Base-by-base conservation (phyloP, 768 basidiomycete species). In the Chalciporus sphaerocephalus region DNA sequence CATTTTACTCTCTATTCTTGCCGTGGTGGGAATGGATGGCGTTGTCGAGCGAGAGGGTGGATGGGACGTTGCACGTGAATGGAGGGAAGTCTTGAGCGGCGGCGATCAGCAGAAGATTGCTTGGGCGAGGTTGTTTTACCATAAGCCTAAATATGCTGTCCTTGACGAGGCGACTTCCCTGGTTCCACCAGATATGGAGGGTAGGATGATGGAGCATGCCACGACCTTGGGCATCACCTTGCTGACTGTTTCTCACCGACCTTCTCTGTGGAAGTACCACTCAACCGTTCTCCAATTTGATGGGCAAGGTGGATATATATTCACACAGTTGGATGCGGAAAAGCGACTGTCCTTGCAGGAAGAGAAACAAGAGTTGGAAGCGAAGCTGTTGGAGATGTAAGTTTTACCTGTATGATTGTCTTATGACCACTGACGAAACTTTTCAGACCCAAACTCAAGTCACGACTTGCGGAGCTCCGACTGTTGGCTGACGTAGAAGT, bases 81-180 rank as follows among this genome's bases (percentile, higher is more conserved):
- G 95, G 95, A 79, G 91, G 51, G 93, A 96, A 62, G 80, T 88
- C 2, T 68, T 98, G 25, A 92, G 89, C 59, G 94, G 95, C 1
- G 94, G 94, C 16, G 95, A 96, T 65, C 92, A 98, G 65, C 94
- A 98, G 68, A 85, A 94, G 69, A 87, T 98, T 46, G 95, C 95
- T 0, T 97, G 95, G 92, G 95, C 92, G 11, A 73, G 95, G 54
- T 65, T 99, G 54, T 99, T 97, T 62, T 99, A 99, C 64, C 95
- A 98, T 61, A 73, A 77, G 46, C 95, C 95, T 9, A 94, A 92
- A 77, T 97, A 95, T 56, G 95, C 94, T 10, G 92, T 98, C 46
- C 73, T 98, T 38, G 95, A 99, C 57, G 95, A 99, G 62, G 94
- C 94, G 42, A 97, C 95, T 4, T 92, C 89, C 15, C 83, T 94